phyloP scores from a whole-genome alignment of 805 yeast species.

The Zygoascus ofunaensis region DNA sequence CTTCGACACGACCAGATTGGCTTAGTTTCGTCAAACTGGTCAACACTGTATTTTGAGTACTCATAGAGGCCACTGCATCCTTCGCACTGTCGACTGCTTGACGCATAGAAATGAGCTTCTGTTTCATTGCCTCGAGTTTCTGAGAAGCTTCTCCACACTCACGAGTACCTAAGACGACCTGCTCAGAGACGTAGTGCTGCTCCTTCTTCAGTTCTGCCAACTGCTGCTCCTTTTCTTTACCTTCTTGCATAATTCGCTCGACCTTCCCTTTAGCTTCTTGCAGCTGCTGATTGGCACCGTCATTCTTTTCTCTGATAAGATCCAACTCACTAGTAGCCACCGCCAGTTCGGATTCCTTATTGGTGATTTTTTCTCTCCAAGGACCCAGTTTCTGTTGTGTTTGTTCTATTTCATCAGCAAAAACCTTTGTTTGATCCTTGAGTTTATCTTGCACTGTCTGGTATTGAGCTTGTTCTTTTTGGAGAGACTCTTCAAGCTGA shows the following conservation, averaged over 20 bases:
- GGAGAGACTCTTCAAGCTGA: conserved; percentile 38
- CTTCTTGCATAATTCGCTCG: conserved; percentile 38
- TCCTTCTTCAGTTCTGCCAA: conserved; percentile 41
- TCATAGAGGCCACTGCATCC: conserved; percentile 44
- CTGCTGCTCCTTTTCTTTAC: conserved; percentile 42
- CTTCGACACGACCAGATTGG: conserved; percentile 71
- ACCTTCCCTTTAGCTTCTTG: conserved; percentile 37
- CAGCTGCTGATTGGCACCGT: conserved; percentile 37
- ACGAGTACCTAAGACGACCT: conserved; percentile 47
- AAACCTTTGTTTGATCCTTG: conserved; percentile 62
- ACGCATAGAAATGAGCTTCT: conserved; percentile 43
- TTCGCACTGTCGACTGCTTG: conserved; percentile 61
- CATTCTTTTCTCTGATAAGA: conserved; percentile 42
- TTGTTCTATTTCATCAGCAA: conserved; percentile 54
- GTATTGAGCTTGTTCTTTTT: conserved; percentile 46
- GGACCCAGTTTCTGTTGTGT: conserved; percentile 69
- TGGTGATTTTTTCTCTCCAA: conserved; percentile 61
- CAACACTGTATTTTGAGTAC: conserved; percentile 67
- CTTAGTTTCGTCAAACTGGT: conserved; percentile 58
- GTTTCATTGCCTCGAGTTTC: conserved; percentile 46
- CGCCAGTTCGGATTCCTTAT: conserved; percentile 53
- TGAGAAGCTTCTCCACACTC: conserved; percentile 44
- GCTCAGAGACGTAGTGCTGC: conserved; percentile 40
- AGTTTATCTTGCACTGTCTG: conserved; percentile 57
- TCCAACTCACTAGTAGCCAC: conserved; percentile 59